Evolutionary conservation across 1,284 basidiomycete genomes (phyloP).

Genomic region (Heterobasidion irregulare): DNA sequence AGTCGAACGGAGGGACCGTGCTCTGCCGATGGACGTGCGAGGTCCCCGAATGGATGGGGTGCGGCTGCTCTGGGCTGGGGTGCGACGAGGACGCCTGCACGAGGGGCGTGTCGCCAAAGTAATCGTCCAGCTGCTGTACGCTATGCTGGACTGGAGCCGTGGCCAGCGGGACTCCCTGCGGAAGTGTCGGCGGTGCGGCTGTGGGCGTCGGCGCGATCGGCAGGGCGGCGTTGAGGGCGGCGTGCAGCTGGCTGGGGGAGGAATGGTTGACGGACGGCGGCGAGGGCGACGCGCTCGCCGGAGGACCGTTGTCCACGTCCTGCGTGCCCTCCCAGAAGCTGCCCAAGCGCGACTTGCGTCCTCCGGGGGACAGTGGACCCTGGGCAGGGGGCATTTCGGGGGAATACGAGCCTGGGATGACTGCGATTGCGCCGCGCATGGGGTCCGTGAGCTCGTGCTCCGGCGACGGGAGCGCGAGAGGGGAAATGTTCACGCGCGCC

Average conservation of each 20-base stretch:
- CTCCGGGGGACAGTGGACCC: slow-evolving; percentile 31
- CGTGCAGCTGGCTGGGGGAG: background rate
- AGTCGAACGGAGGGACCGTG: slow-evolving; percentile 1
- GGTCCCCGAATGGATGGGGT: background rate
- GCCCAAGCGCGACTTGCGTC: slow-evolving; percentile 46
- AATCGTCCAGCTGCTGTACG: slow-evolving; percentile 19
- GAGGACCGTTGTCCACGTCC: slow-evolving; percentile 27
- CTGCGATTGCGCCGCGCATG: slow-evolving; percentile 62
- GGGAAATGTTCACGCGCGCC: slow-evolving; percentile 64
- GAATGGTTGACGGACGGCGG: background rate
- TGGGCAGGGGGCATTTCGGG: slow-evolving; percentile 16
- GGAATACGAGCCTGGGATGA: slow-evolving; percentile 56
- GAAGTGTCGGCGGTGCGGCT: background rate
- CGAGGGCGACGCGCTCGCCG: slow-evolving; percentile 15
- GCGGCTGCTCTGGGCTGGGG: background rate
- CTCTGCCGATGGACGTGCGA: slow-evolving; percentile 1
- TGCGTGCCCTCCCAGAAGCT: slow-evolving; percentile 67
- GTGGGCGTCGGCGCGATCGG: slow-evolving; percentile 3
- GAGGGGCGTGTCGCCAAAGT: slow-evolving; percentile 16
- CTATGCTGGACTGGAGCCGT: slow-evolving; percentile 17
- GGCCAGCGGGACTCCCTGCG: slow-evolving; percentile 14
- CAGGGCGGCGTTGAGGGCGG: background rate
- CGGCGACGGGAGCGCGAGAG: slow-evolving; percentile 77
- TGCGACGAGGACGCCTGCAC: background rate
- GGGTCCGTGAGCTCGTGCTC: slow-evolving; percentile 85